These are phyloP conservation scores for Omphalotus guepiniiformis DNA, from an alignment of 768 basidiomycete genomes.

Conservation along the genomic window DNA sequence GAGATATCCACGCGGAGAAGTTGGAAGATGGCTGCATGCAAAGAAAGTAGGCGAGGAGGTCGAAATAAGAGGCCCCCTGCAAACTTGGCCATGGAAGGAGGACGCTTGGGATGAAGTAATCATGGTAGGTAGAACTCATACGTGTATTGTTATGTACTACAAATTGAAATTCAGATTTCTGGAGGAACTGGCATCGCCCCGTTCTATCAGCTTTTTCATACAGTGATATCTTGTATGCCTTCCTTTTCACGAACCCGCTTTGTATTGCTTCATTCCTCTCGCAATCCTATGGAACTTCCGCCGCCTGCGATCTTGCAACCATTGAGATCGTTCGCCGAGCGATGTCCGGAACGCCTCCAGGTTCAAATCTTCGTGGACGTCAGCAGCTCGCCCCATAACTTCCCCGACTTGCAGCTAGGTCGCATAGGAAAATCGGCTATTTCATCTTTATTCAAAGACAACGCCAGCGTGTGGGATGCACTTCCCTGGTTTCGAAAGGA, in stretches of 20 bases:
- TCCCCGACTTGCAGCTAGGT: slow-evolving; percentile 35
- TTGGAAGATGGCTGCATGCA: slow-evolving; percentile 78
- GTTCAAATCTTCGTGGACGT: slow-evolving; percentile 64
- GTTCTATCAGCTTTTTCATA: slow-evolving; percentile 72
- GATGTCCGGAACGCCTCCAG: slow-evolving; percentile 52
- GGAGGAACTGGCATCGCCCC: slow-evolving; percentile 88
- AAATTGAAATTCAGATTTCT: slow-evolving; percentile 52
- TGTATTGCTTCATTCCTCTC: slow-evolving; percentile 72
- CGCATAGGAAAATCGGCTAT: slow-evolving; percentile 52
- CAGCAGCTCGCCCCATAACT: no score
- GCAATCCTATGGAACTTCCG: slow-evolving; percentile 58
- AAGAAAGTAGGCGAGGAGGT: slow-evolving; percentile 61
- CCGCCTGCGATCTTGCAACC: slow-evolving; percentile 57
- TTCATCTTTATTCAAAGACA: slow-evolving; percentile 32
- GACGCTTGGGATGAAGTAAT: slow-evolving; percentile 72
- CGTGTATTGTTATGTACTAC: background rate
- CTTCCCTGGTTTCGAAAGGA: slow-evolving; percentile 19
- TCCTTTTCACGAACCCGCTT: slow-evolving; percentile 45
- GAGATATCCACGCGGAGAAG: slow-evolving; percentile 73
- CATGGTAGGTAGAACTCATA: slow-evolving; percentile 52
- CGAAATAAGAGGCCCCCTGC: slow-evolving; percentile 73
- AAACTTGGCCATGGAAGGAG: slow-evolving; percentile 55
- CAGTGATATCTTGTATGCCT: slow-evolving; percentile 31
- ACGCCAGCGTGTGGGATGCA: slow-evolving; percentile 32
- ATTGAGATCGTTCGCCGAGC: slow-evolving; percentile 41